Conservation (phyloP, 352 stramenopile genomes). For the Phytophthora macrochlamydospora region DNA sequence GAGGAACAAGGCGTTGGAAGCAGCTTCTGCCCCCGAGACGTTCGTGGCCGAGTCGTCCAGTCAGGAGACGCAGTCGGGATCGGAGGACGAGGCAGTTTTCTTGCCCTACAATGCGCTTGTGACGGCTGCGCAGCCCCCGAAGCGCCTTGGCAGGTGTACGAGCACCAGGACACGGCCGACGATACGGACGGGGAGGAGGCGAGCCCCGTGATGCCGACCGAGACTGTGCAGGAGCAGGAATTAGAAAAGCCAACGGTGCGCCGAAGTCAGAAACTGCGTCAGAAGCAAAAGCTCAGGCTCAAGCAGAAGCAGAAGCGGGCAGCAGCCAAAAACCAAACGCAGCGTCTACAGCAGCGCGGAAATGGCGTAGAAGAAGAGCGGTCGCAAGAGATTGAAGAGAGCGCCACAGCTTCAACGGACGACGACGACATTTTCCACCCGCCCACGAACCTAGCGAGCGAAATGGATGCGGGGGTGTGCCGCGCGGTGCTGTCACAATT, state of each 20-base stretch:
- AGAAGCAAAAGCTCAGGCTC: constrained; percentile 37
- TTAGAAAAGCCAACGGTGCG: constrained; percentile 15
- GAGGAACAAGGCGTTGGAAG: constrained; percentile 17
- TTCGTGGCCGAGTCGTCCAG: constrained; percentile 55
- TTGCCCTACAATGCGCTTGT: constrained; percentile 34
- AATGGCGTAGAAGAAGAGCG: constrained; percentile 6
- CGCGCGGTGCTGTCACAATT: constrained; percentile 57
- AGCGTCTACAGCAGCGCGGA: constrained; percentile 23
- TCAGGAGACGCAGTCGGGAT: constrained; percentile 76
- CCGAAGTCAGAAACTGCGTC: constrained; percentile 15
- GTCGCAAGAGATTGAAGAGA: constrained; percentile 9
- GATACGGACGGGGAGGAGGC: constrained; percentile 14
- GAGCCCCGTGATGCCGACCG: constrained; percentile 20
- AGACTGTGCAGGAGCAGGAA: constrained; percentile 11
- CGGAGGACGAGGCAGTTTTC: constrained; percentile 54
- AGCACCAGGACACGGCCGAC: constrained; percentile 8
- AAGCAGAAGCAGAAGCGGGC: constrained; percentile 30
- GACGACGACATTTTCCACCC: constrained; percentile 50
- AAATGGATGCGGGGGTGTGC: constrained; percentile 58
- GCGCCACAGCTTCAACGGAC: constrained; percentile 6
- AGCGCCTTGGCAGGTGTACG: constrained; percentile 20
- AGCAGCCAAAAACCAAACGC: constrained; percentile 12
- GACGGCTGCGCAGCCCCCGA: constrained; percentile 10
- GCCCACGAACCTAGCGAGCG: constrained; percentile 36
- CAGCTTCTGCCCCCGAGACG: constrained; percentile 7